Evolutionary conservation across 345 rosid genomes (phyloP).

Genomic region (Alliaria petiolata): DNA sequence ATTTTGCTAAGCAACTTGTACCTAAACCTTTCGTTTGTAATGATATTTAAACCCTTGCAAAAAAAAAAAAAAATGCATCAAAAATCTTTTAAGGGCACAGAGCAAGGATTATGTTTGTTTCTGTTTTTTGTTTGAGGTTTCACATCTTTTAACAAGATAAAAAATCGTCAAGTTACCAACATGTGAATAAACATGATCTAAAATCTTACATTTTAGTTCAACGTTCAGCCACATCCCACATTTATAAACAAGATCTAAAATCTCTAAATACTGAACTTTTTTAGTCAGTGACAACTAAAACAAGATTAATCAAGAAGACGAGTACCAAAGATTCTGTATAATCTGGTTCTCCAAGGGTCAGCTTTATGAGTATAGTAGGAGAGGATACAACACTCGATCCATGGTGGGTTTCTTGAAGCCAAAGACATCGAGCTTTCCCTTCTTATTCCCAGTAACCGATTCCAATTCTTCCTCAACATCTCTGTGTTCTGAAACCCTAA

Average conservation of each 20-base stretch:
- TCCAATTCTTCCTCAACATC: slow-evolving; percentile 42
- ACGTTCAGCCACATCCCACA: background rate
- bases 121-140: no score
- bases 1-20: no score
- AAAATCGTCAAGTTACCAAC: no score
- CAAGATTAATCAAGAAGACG: slow-evolving; percentile 8
- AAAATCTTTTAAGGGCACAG: no score
- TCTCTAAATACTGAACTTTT: background rate
- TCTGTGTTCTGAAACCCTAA: slow-evolving; percentile 35
- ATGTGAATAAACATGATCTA: no score
- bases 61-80: no score
- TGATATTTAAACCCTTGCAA: no score
- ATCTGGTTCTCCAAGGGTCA: slow-evolving; percentile 54
- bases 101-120: no score
- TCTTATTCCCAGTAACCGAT: slow-evolving; percentile 55
- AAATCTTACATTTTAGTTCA: no score
- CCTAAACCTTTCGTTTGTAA: no score
- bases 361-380: slow-evolving; percentile 46
- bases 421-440: slow-evolving; percentile 23
- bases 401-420: slow-evolving; percentile 69
- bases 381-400: slow-evolving; percentile 67
- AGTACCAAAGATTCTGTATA: slow-evolving; percentile 57
- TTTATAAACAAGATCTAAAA: background rate
- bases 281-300: background rate
- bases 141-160: no score